Percentiles rank a stretch among this genome's conserved stretches.
Evolutionary conservation across 2,329 filamentous ascomycete genomes (phyloP).

Genomic region (Phialophora macrospora): DNA sequence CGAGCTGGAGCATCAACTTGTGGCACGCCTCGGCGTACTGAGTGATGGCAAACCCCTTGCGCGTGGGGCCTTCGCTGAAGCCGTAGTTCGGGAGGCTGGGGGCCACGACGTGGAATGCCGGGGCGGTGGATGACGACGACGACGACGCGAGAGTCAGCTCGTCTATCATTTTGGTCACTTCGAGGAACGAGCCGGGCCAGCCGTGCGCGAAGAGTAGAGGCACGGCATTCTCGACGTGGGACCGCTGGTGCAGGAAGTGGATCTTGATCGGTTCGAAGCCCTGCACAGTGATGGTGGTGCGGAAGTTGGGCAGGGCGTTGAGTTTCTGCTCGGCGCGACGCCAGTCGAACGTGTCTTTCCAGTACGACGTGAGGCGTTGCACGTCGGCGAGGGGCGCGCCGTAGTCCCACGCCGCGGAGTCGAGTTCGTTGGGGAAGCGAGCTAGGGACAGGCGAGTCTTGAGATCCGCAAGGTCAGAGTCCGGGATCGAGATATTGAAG

Average conservation of each 20-base stretch:
- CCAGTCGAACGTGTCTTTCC: slow-evolving; percentile 66
- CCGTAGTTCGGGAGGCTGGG: slow-evolving; percentile 63
- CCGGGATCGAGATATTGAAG: slow-evolving; percentile 59
- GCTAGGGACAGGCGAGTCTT: slow-evolving; percentile 60
- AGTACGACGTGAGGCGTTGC: slow-evolving; percentile 62
- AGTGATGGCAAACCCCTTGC: slow-evolving; percentile 62
- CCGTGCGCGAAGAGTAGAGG: slow-evolving; percentile 39
- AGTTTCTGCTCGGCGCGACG: slow-evolving; percentile 62
- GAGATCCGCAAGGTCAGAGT: slow-evolving; percentile 57
- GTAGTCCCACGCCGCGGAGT: slow-evolving; percentile 60
- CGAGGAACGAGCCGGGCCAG: slow-evolving; percentile 39
- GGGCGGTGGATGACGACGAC: slow-evolving; percentile 30
- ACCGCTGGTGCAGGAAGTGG: slow-evolving; percentile 48
- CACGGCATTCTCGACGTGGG: slow-evolving; percentile 35
- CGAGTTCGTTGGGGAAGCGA: slow-evolving; percentile 63
- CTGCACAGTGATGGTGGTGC: slow-evolving; percentile 44
- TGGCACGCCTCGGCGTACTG: slow-evolving; percentile 70
- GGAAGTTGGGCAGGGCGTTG: slow-evolving; percentile 66
- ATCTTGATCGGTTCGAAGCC: slow-evolving; percentile 36
- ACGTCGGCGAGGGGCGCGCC: slow-evolving; percentile 66
- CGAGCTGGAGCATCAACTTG: slow-evolving; percentile 70
- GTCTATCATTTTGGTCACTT: slow-evolving; percentile 41
- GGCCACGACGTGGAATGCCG: slow-evolving; percentile 60
- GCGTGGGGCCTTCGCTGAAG: slow-evolving; percentile 56
- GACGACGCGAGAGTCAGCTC: slow-evolving; percentile 32